Evolutionary conservation across 1,139 yeast species (phyloP), one percentile per base, ranked within the genome.

Genomic region (Pichiaceae sp.): DNA sequence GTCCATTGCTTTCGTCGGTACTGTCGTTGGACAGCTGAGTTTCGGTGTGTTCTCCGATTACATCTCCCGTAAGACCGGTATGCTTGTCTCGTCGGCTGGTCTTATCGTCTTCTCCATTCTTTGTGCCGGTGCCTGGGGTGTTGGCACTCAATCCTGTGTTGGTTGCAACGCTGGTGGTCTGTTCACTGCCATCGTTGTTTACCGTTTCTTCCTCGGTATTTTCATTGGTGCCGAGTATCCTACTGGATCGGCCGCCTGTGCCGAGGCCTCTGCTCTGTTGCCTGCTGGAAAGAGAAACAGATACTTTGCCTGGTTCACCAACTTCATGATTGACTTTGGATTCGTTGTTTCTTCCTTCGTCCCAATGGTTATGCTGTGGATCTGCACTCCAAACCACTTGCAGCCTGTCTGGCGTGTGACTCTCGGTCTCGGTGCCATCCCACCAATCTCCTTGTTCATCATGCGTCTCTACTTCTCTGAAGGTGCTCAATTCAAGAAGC

Each of bases 141-240:
- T 72, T 17, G 65, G 72, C 35, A 55, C 59, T 2, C 32, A 52
- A 36, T 48, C 53, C 29, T 33, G 43, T 16, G 38, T 36, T 21
- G 57, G 56, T 27, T 76, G 76, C 33, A 63, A 78, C 17, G 62
- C 75, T 16, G 66, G 72, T 37, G 95, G 96, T 26, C 63, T 86
- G 62, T 75, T 86, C 47, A 78, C 86, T 5, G 91, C 95, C 17
- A 64, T 89, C 36, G 85, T 95, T 11, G 79, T 78, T 15, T 85
- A 82, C 59, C 72, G 97, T 57, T 84, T 85, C 62, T 82, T 89
- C 58, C 66, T 89, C 38, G 96, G 96, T 59, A 69, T 82, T 47
- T 93, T 87, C 45, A 68, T 70, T 41, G 91, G 91, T 47, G 89
- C 94, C 36, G 97, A 89, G 63, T 89, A 89, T 56, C 95, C 96